Evolutionary conservation across 192 early-diverging fungal genomes (phyloP), one percentile per base, ranked within the genome.

Genomic region (Kappamyces sp.): DNA sequence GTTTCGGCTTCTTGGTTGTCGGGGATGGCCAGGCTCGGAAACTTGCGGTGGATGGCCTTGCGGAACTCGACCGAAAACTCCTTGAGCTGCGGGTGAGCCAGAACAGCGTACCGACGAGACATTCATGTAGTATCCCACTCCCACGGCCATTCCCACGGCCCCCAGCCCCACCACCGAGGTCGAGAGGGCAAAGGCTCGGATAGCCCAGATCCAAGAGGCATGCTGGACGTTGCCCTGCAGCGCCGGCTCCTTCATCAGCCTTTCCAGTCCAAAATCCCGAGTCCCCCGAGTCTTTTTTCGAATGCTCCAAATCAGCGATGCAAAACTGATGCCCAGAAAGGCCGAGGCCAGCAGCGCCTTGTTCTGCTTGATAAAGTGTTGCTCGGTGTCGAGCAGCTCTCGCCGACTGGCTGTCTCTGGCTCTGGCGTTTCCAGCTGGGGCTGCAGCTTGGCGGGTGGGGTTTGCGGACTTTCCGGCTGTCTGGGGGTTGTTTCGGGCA

Each of bases 91-190:
- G 8, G 9, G 42, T 11, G 9, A 43, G 9, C 42, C 42, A 43
- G 22, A 45, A n/a, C 22, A 45, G 22, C 43, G 22, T 45, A 45
- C 43, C n/a, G 51, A 39, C 5, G 37, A 5, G 5, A 53, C 51
- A 15, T 53, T 2, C 51, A 53, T 53, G 2, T 31, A 53, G n/a
- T 9, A 15, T 1, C 36, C 11, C 4, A 53, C 31, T 5, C 15
- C 5, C n/a, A 39, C 37, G 9, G 9, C 51, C 12, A n/a, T 5
- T 39, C 15, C 51, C n/a, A 53, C 41, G 12, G 51, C 31, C 15
- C 36, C 41, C n/a, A 53, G 14, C 12, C 51, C 51, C 29, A 53
- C 51, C 1, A 53, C 41, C 5, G 15, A 31, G 11, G 51, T 53
- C n/a, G 51, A 35, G 51, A 15, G 14, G 14, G 12, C 29, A 5